Evolutionary conservation across 768 basidiomycete genomes (phyloP).

Genomic region (Naganishia vaughanmartiniae): DNA sequence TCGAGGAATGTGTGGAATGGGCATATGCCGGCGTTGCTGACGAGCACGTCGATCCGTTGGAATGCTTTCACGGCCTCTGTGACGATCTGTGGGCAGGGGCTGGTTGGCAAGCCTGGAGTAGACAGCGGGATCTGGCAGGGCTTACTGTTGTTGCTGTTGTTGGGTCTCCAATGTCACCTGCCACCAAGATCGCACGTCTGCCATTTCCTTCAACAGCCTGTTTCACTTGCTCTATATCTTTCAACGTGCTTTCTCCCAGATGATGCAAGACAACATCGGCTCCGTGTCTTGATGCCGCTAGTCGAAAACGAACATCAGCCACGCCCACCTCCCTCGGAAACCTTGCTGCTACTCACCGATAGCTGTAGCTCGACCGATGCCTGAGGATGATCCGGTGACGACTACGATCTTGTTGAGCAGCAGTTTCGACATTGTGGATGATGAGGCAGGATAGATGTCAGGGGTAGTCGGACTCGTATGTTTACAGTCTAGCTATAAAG

Average conservation of each 20-base stretch:
- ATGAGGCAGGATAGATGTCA: background rate
- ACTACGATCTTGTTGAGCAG: slow-evolving; percentile 61
- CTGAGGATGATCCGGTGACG: slow-evolving; percentile 71
- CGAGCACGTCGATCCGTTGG: slow-evolving; percentile 63
- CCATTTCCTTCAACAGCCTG: slow-evolving; percentile 56
- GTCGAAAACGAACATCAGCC: background rate
- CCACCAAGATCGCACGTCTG: slow-evolving; percentile 57
- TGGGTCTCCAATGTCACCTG: slow-evolving; percentile 66
- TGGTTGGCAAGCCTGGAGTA: slow-evolving; percentile 11
- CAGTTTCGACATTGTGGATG: slow-evolving; percentile 21
- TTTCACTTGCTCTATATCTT: slow-evolving; percentile 55
- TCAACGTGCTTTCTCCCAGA: slow-evolving; percentile 61
- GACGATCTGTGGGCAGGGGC: slow-evolving; percentile 59
- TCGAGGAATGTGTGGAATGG: slow-evolving; percentile 73
- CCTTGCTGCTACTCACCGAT: slow-evolving; percentile 53
- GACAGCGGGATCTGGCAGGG: background rate
- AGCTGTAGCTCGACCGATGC: slow-evolving; percentile 70
- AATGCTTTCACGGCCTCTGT: slow-evolving; percentile 62
- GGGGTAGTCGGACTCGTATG: background rate
- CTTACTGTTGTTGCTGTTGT: slow-evolving; percentile 61
- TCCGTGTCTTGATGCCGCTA: slow-evolving; percentile 61
- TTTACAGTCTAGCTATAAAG: background rate
- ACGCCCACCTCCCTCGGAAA: background rate
- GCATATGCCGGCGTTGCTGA: slow-evolving; percentile 67
- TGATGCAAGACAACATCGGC: slow-evolving; percentile 70